A percentile compares a stretch with the other conserved stretches of the same genome.
Conservation (phyloP, 768 basidiomycete genomes). For the Xanthoconium stramineum region DNA sequence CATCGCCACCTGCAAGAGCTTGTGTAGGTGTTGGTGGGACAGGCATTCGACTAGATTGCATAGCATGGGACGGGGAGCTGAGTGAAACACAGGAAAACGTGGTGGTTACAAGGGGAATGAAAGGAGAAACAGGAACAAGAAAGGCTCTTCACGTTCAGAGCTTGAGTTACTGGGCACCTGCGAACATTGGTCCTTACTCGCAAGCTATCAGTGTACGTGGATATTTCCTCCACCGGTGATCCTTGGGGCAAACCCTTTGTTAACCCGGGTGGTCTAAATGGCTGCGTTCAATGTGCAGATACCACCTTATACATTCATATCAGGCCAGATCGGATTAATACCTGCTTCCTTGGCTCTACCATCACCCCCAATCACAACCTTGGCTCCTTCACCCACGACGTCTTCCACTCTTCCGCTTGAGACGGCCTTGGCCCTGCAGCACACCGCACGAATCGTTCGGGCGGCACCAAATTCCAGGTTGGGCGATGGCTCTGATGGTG, state of each 20-base stretch:
- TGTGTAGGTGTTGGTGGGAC: constrained; percentile 75
- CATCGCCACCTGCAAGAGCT: constrained; percentile 91
- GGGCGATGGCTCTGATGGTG: constrained; percentile 26
- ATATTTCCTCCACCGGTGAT: not conserved
- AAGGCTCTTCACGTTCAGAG: constrained; percentile 91
- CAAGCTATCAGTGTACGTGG: constrained; percentile 78
- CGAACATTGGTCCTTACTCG: constrained; percentile 98
- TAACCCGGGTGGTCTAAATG: not conserved
- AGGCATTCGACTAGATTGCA: constrained; percentile 70
- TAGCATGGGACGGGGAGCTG: constrained; percentile 51
- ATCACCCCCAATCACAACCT: constrained; percentile 36
- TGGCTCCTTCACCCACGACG: constrained; percentile 44
- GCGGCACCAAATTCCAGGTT: constrained; percentile 50
- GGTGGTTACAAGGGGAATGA: not conserved
- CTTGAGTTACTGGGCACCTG: constrained; percentile 97
- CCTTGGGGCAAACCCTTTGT: not conserved
- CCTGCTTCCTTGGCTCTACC: constrained; percentile 73
- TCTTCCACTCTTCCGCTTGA: constrained; percentile 55
- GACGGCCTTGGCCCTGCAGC: constrained; percentile 75
- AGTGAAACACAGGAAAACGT: constrained; percentile 12
- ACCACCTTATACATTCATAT: constrained; percentile 76
- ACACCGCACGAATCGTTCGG: constrained; percentile 62
- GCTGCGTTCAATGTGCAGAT: constrained; percentile 42
- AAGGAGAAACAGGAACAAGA: constrained; percentile 39
- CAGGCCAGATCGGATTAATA: constrained; percentile 92